phyloP scores from a whole-genome alignment of 2,329 filamentous ascomycete species.

The Sclerotinia nivalis region DNA sequence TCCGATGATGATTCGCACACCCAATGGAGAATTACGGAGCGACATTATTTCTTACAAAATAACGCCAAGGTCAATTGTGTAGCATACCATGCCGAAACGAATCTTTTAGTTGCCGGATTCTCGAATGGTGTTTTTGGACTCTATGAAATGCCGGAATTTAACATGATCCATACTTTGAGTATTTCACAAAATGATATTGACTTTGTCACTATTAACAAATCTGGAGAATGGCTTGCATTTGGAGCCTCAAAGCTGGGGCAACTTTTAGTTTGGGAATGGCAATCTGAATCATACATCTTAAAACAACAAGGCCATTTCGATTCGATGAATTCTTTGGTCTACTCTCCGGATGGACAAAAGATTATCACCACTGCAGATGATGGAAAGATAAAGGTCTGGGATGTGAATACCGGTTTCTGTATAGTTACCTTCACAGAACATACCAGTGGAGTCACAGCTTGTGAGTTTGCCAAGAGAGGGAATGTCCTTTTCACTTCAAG shows the following conservation, averaged over 20 bases:
- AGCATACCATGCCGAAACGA: slow-evolving; percentile 82
- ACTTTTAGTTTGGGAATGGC: slow-evolving; percentile 99
- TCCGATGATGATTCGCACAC: slow-evolving; percentile 65
- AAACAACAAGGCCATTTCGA: slow-evolving; percentile 99
- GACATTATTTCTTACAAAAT: slow-evolving; percentile 92
- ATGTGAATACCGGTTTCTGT: slow-evolving; percentile 93
- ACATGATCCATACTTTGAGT: slow-evolving; percentile 86
- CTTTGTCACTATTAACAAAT: slow-evolving; percentile 89
- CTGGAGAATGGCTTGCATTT: slow-evolving; percentile 95
- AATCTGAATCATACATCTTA: slow-evolving; percentile 96
- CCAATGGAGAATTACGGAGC: slow-evolving; percentile 88
- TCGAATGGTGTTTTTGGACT: slow-evolving; percentile 91
- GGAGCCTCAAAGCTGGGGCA: slow-evolving; percentile 94
- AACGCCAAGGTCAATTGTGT: slow-evolving; percentile 85
- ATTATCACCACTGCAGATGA: slow-evolving; percentile 95
- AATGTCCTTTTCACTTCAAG: slow-evolving; percentile 96
- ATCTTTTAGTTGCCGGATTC: slow-evolving; percentile 94
- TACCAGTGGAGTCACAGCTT: slow-evolving; percentile 88
- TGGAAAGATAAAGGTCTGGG: slow-evolving; percentile 98
- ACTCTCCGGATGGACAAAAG: slow-evolving; percentile 89
- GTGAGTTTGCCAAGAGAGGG: slow-evolving; percentile 91
- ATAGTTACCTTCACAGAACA: slow-evolving; percentile 98
- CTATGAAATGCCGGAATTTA: slow-evolving; percentile 95
- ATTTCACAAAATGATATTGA: slow-evolving; percentile 98
- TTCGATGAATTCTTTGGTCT: slow-evolving; percentile 88